Conservation (phyloP, 2,329 filamentous ascomycete species). For the Phoma sp. region DNA sequence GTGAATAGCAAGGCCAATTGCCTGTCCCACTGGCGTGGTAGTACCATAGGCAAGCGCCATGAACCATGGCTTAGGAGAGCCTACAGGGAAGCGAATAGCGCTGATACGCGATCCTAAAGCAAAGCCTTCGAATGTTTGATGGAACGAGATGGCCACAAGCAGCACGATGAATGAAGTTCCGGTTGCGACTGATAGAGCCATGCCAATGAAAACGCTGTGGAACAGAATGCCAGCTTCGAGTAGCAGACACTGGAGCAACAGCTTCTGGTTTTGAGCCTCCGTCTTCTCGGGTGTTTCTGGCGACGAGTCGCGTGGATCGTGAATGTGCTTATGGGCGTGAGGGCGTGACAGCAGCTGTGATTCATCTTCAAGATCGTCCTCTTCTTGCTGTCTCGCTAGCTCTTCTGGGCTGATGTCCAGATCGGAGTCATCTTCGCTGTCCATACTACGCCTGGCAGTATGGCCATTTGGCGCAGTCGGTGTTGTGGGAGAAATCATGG, state of each 20-base stretch:
- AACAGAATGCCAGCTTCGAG: constrained; percentile 81
- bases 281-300: constrained; percentile 35
- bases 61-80: constrained; percentile 75
- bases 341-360: constrained; percentile 38
- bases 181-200: constrained; percentile 72
- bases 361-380: constrained; percentile 39
- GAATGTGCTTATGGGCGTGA: constrained; percentile 25
- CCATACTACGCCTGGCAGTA: constrained; percentile 17
- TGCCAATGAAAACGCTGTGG: constrained; percentile 77
- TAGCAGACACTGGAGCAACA: constrained; percentile 74
- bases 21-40: constrained; percentile 59
- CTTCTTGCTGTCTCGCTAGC: constrained; percentile 35
- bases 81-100: constrained; percentile 70
- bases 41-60: constrained; percentile 69
- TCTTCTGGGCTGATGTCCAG: constrained; percentile 45
- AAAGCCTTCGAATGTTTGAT: constrained; percentile 73
- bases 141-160: constrained; percentile 72
- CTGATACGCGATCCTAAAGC: constrained; percentile 74
- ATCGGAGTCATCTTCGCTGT: constrained; percentile 41
- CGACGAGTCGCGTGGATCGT: constrained; percentile 16
- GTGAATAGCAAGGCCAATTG: constrained; percentile 57
- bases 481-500: constrained; percentile 31
- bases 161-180: constrained; percentile 69
- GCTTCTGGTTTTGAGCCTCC: constrained; percentile 61
- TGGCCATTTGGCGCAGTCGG: constrained; percentile 16